Percentiles rank a stretch among this genome's conserved stretches.
Conservation (phyloP, 2,329 filamentous ascomycete genomes). For the Diaporthe velutina region DNA sequence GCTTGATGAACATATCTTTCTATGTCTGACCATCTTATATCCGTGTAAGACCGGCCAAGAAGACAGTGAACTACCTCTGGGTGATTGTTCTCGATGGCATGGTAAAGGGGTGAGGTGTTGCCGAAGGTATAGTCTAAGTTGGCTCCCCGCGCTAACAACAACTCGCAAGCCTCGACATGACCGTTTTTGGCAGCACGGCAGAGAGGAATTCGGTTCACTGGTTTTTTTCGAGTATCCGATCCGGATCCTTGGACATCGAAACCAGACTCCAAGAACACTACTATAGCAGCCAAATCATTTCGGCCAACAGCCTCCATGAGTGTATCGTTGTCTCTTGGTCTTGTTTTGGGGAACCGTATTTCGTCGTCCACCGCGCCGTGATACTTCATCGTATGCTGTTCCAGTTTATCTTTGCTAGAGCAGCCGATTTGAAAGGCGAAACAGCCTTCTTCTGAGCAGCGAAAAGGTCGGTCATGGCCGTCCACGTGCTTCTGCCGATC, state of each 20-base stretch:
- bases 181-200: neutral
- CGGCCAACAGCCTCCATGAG: neutral
- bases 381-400: neutral
- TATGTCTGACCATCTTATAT: too few relatives aligned
- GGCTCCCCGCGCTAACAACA: neutral
- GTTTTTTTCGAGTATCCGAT: neutral
- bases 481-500: neutral
- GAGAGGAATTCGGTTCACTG: neutral
- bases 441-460: neutral
- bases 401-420: neutral
- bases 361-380: neutral
- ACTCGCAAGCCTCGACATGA: neutral
- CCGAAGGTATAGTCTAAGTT: neutral
- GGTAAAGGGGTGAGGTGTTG: neutral
- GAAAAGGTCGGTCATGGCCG: constrained; percentile 17
- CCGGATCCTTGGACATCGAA: neutral
- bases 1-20: accelerated
- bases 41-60: too few relatives aligned
- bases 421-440: neutral
- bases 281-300: neutral
- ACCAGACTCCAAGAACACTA: neutral
- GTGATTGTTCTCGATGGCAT: neutral
- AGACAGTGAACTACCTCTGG: neutral
- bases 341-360: neutral
- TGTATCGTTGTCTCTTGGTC: neutral